A percentile compares a stretch with the other conserved stretches of the same genome.
Conservation (phyloP, 2,329 filamentous ascomycete species). For the Didymellaceae sp. region DNA sequence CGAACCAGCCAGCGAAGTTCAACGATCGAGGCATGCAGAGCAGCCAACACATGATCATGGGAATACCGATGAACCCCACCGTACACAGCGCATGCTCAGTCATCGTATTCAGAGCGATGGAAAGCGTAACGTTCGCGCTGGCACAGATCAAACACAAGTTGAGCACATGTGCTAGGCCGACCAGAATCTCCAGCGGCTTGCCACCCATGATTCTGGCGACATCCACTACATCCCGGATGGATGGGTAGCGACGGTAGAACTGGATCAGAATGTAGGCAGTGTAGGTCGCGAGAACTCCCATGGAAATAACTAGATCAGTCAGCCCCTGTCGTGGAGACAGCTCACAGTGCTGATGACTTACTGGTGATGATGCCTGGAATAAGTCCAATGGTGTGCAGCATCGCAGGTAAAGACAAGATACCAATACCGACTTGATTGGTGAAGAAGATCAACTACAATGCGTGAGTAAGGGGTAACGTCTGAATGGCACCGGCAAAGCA, state of each 20-base stretch:
- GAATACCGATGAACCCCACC: constrained; percentile 61
- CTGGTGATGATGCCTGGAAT: constrained; percentile 26
- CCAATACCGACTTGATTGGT: constrained; percentile 29
- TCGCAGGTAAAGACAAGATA: constrained; percentile 24
- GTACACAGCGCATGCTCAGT: constrained; percentile 64
- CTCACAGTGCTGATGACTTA: neutral
- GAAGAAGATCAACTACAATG: constrained; percentile 18
- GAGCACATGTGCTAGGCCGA: constrained; percentile 7
- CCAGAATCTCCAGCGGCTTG: constrained; percentile 9
- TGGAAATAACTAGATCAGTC: neutral
- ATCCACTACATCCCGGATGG: constrained; percentile 8
- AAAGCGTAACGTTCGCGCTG: constrained; percentile 49
- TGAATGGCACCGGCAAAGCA: neutral
- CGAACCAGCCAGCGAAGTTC: constrained; percentile 19
- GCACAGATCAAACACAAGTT: constrained; percentile 13
- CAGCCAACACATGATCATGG: constrained; percentile 24
- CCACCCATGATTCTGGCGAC: constrained; percentile 10
- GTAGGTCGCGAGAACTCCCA: constrained; percentile 9
- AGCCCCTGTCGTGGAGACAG: neutral
- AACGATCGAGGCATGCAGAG: constrained; percentile 21
- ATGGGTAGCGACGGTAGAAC: constrained; percentile 7
- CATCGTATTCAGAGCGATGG: constrained; percentile 26
- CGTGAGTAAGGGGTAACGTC: neutral
- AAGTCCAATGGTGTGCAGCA: constrained; percentile 26
- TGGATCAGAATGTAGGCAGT: constrained; percentile 10